These are phyloP conservation scores for Solanum commersonii DNA, from an alignment of 257 asterid species.

Conservation along the genomic window DNA sequence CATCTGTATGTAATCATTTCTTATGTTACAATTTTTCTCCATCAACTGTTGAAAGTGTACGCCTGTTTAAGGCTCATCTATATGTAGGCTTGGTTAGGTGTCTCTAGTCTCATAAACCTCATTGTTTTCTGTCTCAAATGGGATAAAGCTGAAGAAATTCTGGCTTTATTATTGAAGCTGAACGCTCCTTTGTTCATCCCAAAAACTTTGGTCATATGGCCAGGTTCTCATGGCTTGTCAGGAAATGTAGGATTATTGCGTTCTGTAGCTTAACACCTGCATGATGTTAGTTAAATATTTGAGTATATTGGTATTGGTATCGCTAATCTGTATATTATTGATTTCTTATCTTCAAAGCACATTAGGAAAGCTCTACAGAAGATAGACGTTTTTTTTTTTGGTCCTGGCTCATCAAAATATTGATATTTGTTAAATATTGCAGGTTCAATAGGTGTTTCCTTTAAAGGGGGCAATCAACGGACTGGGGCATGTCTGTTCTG, in stretches of 20 bases:
- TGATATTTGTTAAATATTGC: neutral
- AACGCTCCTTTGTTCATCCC: neutral
- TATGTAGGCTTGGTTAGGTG: neutral
- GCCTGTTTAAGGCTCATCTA: neutral
- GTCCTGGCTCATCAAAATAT: neutral
- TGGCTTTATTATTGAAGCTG: neutral
- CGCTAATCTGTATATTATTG: neutral
- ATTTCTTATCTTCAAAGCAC: neutral
- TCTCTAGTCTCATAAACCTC: neutral
- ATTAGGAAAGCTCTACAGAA: neutral
- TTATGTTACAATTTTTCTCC: slow-evolving; percentile 12
- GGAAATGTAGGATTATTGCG: neutral
- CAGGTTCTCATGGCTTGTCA: neutral
- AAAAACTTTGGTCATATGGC: neutral
- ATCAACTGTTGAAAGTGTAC: neutral
- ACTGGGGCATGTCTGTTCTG: slow-evolving; percentile 27
- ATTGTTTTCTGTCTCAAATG: neutral
- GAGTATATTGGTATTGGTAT: neutral
- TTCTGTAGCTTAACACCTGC: neutral
- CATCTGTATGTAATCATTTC: slow-evolving; percentile 13
- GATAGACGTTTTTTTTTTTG: neutral
- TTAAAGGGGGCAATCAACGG: slow-evolving; percentile 16
- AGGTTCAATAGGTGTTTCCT: slow-evolving; percentile 24
- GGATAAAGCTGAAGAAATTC: neutral
- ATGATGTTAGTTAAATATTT: neutral